Evolutionary conservation across 495 filamentous ascomycete species (phyloP), one percentile per base, ranked within the genome.

Genomic region (Penicillium malachiteum): DNA sequence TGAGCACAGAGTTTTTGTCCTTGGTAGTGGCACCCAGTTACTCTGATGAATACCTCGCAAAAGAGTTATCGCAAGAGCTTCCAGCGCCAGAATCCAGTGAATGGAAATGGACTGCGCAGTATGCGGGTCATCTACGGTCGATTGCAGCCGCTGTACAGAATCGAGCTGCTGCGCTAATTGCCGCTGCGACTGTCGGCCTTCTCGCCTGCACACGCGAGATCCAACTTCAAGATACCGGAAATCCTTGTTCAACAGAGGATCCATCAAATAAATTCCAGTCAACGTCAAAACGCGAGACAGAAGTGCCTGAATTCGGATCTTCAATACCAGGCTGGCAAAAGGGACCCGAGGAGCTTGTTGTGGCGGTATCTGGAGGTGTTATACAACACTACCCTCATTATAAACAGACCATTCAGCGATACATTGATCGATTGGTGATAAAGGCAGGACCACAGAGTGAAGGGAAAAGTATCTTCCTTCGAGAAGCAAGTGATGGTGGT

Each of bases 331-430:
- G 57, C 10, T 68, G 66, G 68, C 56, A 63, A 33, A 59, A 63
- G 9, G 63, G 70, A 5, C 71, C 71, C 2, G 73, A 85, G 45
- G 83, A 88, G 57, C 67, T 91, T 44, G 81, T 84, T 11, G 82
- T 91, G 12, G 87, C 87, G 9, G 88, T 87, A 51, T 87, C 86
- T 1, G 87, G 87, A 3, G 86, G 87, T 42, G 87, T 86, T 49
- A 89, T 90, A 38, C 80, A 82, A 30, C 80, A 87, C 56, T 89
- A 89, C 61, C 87, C 87, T n/a, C 63, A 81, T 54, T 90, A 86
- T 60, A 73, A 87, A 37, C 68, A 74, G 30, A 81, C 81, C 42
- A 82, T 84, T 48, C 85, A 88, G 63, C 54, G 62, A 50, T 84
- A 84, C 60, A 73, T 90, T 21, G 82, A 89, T 63, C 69, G 74